These are phyloP conservation scores for Cordia subcordata DNA, from an alignment of 257 asterid species.

Conservation along the genomic window DNA sequence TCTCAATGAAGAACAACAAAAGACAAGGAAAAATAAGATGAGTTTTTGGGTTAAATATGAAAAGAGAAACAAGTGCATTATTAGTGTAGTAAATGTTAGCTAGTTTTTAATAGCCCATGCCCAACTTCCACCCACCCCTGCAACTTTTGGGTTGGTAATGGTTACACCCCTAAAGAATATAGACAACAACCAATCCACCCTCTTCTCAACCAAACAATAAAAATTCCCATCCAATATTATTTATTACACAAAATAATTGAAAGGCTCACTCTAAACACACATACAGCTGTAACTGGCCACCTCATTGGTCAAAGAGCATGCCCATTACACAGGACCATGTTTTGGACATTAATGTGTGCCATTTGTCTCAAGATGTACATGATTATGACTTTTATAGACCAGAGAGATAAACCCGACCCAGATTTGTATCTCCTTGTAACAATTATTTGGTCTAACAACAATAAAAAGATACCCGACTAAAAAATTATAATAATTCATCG, in stretches of 20 bases:
- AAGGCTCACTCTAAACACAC: neutral
- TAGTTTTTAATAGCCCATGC: conserved; percentile 3
- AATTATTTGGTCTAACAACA: no score
- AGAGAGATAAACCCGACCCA: no score
- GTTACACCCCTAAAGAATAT: conserved; percentile 1
- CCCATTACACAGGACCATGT: conserved; percentile 1
- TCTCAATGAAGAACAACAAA: neutral
- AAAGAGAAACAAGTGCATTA: neutral
- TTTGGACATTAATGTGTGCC: neutral
- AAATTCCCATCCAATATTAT: neutral
- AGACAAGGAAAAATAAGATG: neutral
- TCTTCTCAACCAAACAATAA: neutral
- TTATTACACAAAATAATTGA: neutral
- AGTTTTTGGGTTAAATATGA: neutral
- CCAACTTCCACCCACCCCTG: conserved; percentile 28
- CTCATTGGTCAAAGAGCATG: neutral
- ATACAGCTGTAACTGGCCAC: conserved; percentile 4
- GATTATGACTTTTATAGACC: no score
- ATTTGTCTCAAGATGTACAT: neutral
- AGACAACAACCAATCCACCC: conserved; percentile 9
- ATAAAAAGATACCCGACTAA: no score
- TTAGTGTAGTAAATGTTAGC: conserved; percentile 11
- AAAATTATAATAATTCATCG: no score
- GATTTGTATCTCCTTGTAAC: no score
- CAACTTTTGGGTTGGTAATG: no score